Percentiles rank a stretch among this genome's conserved stretches.
phyloP scores from a whole-genome alignment of 164 flowering plant genomes.

The Akebia trifoliata region DNA sequence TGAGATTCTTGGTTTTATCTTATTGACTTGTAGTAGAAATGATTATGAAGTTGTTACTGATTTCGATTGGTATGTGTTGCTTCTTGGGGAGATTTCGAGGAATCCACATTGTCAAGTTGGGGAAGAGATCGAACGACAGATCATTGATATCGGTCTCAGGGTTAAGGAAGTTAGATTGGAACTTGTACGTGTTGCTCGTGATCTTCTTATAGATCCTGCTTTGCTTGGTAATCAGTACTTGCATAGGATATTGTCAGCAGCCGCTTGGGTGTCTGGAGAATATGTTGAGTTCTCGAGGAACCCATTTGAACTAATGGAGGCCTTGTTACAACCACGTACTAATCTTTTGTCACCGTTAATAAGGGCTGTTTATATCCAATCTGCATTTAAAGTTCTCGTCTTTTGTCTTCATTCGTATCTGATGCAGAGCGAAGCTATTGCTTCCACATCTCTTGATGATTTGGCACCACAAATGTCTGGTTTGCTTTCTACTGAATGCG shows the following conservation, averaged over 20 bases:
- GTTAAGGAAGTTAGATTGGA: slow-evolving; percentile 78
- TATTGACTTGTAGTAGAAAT: slow-evolving; percentile 60
- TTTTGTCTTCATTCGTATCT: slow-evolving; percentile 50
- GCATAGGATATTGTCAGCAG: slow-evolving; percentile 68
- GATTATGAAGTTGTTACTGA: slow-evolving; percentile 67
- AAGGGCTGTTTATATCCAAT: slow-evolving; percentile 79
- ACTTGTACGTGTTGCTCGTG: slow-evolving; percentile 74
- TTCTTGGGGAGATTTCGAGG: slow-evolving; percentile 89
- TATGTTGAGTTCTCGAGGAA: slow-evolving; percentile 69
- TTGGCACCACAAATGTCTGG: slow-evolving; percentile 19
- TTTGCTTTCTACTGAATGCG: slow-evolving; percentile 15
- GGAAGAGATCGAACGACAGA: slow-evolving; percentile 79
- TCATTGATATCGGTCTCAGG: slow-evolving; percentile 84
- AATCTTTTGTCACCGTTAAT: slow-evolving; percentile 66
- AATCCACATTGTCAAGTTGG: slow-evolving; percentile 77
- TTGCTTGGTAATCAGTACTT: slow-evolving; percentile 75
- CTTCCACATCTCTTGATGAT: slow-evolving; percentile 23
- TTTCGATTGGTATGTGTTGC: slow-evolving; percentile 93
- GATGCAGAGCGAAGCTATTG: slow-evolving; percentile 20
- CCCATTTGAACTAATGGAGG: slow-evolving; percentile 76
- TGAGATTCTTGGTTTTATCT: slow-evolving; percentile 67
- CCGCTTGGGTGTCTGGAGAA: slow-evolving; percentile 94
- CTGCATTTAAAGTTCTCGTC: slow-evolving; percentile 66
- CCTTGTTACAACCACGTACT: slow-evolving; percentile 82
- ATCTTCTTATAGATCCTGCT: slow-evolving; percentile 88